These are phyloP conservation scores for Nicotiana otophora DNA, from an alignment of 257 asterid species.

Conservation along the genomic window DNA sequence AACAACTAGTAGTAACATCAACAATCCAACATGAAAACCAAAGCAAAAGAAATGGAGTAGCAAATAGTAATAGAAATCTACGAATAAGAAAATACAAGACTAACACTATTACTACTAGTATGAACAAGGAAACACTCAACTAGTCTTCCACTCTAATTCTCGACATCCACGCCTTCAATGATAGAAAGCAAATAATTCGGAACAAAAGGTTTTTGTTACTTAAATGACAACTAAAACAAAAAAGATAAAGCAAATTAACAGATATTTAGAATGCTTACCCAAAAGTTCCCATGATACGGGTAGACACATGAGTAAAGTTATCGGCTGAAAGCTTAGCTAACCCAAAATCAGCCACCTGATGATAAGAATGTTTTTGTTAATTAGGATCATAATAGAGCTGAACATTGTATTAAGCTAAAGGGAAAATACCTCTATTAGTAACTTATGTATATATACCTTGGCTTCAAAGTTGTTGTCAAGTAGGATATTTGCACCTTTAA, in stretches of 20 bases:
- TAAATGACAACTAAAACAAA: background rate
- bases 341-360: conserved; percentile 90
- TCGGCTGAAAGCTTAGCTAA: conserved; percentile 82
- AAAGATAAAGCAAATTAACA: no score
- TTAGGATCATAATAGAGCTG: background rate
- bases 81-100: no score
- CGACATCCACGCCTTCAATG: no score
- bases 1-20: no score
- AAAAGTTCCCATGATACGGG: conserved; percentile 94
- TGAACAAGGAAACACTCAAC: no score
- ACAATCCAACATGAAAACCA: no score
- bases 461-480: conserved; percentile 41
- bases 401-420: background rate
- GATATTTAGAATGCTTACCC: conserved; percentile 40
- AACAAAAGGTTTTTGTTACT: no score
- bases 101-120: no score
- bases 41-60: no score
- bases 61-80: no score
- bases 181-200: no score
- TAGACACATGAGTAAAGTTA: conserved; percentile 75
- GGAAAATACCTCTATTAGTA: background rate
- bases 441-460: conserved; percentile 23
- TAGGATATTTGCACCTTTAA: conserved; percentile 45
- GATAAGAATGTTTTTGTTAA: background rate
- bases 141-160: no score